phyloP scores from a whole-genome alignment of 1,284 basidiomycete species.

The Somion occarium region DNA sequence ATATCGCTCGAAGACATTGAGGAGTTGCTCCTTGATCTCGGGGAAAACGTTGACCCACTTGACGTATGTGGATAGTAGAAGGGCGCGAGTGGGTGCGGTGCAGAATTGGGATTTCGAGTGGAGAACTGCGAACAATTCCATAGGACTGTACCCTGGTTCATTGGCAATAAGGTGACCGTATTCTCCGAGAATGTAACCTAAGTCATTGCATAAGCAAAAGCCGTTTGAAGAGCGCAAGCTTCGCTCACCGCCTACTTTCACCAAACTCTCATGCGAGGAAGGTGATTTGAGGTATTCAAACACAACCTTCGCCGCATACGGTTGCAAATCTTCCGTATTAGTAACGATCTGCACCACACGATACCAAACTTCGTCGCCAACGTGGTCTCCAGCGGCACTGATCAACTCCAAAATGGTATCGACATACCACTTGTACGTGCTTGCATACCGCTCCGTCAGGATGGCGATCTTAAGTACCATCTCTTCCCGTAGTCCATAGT shows the following conservation, averaged over 20 bases:
- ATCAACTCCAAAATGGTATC: slow-evolving; percentile 95
- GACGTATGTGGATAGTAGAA: slow-evolving; percentile 95
- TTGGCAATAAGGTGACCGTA: slow-evolving; percentile 97
- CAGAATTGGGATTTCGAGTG: slow-evolving; percentile 97
- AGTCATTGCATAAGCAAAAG: too few relatives aligned
- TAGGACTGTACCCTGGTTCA: slow-evolving; percentile 87
- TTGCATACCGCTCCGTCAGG: slow-evolving; percentile 95
- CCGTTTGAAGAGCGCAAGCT: too few relatives aligned
- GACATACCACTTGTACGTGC: slow-evolving; percentile 93
- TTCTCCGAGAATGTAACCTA: slow-evolving; percentile 95
- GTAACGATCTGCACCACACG: slow-evolving; percentile 98
- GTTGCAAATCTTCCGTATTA: slow-evolving; percentile 95
- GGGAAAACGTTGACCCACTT: slow-evolving; percentile 99
- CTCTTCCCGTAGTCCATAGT: slow-evolving; percentile 94
- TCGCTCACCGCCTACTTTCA: slow-evolving; percentile 89
- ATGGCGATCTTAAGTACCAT: slow-evolving; percentile 99
- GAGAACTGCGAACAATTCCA: slow-evolving; percentile 91
- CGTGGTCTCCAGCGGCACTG: slow-evolving; percentile 95
- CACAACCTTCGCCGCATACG: slow-evolving; percentile 93
- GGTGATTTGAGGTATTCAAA: slow-evolving; percentile 87
- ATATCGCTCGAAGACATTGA: slow-evolving; percentile 97
- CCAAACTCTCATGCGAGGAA: slow-evolving; percentile 93
- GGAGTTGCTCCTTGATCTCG: slow-evolving; percentile 91
- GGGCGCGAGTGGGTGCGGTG: slow-evolving; percentile 85
- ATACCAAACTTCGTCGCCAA: slow-evolving; percentile 99